Conservation (phyloP, 1,284 basidiomycete genomes). For the Leccinum huronense region DNA sequence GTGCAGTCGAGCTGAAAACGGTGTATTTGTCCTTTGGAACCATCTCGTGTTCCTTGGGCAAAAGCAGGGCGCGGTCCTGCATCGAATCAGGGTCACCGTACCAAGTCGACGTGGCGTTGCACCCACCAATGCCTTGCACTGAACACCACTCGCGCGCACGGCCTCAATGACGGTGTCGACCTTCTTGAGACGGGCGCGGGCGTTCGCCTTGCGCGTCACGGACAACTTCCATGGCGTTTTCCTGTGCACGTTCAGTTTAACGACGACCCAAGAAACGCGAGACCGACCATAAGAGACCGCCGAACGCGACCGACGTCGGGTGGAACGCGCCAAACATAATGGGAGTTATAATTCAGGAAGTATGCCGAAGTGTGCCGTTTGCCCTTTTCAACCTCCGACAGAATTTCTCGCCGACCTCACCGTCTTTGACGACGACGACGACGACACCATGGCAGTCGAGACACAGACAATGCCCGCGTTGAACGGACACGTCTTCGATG, state of each 20-base stretch:
- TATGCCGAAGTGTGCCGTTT: constrained; percentile 27
- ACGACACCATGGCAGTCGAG: constrained; percentile 43
- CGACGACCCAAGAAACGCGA: neutral
- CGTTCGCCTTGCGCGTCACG: constrained; percentile 87
- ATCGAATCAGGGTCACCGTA: constrained; percentile 1
- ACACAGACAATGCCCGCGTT: constrained; percentile 34
- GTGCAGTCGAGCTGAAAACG: constrained; percentile 71
- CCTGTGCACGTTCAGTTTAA: constrained; percentile 48
- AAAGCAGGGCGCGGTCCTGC: constrained; percentile 65
- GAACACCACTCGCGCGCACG: constrained; percentile 76
- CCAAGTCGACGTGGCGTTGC: neutral
- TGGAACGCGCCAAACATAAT: constrained; percentile 74
- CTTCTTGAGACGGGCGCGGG: constrained; percentile 82
- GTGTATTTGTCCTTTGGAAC: constrained; percentile 92
- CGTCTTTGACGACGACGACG: constrained; percentile 23
- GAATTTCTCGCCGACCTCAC: neutral
- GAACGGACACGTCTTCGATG: constrained; percentile 41
- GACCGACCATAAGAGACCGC: constrained; percentile 76
- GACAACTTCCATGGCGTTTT: constrained; percentile 95
- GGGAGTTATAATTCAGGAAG: neutral
- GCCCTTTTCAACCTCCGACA: constrained; percentile 31
- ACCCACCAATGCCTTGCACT: constrained; percentile 73
- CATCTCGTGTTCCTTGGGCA: constrained; percentile 92
- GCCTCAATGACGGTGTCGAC: constrained; percentile 94
- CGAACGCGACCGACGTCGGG: constrained; percentile 60